Conservation (phyloP, 31 red algal genomes). For the Porphyra umbilicalis region DNA sequence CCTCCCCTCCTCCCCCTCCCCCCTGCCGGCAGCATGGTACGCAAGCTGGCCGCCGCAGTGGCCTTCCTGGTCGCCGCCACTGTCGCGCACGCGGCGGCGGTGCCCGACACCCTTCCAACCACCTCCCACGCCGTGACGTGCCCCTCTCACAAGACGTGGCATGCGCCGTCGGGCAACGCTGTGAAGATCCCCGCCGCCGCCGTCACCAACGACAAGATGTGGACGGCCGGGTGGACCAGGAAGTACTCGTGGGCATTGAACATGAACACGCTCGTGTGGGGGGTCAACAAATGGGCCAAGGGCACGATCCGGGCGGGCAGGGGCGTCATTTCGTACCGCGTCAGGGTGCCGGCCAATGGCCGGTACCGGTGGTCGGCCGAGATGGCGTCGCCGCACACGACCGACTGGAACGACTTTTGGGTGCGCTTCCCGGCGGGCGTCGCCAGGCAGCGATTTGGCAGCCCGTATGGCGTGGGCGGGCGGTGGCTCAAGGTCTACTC, state of each 20-base stretch:
- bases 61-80: background rate
- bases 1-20: too few species aligned
- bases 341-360: background rate
- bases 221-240: background rate
- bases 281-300: background rate
- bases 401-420: background rate
- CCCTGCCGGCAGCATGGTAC: background rate
- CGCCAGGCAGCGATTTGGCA: background rate
- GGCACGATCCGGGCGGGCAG: background rate
- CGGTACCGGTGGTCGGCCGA: background rate
- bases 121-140: background rate
- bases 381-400: background rate
- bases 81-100: background rate
- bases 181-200: background rate
- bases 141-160: background rate
- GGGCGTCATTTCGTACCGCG: background rate
- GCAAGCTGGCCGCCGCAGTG: background rate
- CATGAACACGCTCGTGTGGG: background rate
- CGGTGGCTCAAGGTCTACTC: constrained; percentile 1
- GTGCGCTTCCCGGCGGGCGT: background rate
- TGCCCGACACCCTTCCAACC: background rate
- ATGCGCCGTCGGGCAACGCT: background rate
- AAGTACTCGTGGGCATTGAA: background rate
- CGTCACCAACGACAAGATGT: background rate
- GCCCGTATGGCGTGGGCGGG: background rate